Evolutionary conservation across 2,329 filamentous ascomycete species (phyloP).

Genomic region (Penicillium sp.): DNA sequence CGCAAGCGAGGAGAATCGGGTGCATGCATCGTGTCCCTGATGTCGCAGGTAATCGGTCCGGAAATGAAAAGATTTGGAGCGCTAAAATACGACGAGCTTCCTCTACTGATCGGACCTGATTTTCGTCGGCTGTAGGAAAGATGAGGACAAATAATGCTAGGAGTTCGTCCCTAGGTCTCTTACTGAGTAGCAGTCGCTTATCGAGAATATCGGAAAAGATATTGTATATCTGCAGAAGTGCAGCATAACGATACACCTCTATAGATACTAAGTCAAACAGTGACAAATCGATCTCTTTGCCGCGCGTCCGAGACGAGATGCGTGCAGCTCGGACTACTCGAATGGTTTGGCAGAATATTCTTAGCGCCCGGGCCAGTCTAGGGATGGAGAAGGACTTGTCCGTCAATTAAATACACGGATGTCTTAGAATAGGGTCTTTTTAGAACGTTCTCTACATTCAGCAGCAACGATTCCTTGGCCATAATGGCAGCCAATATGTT

Average conservation of each 20-base stretch:
- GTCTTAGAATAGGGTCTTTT: conserved; percentile 15
- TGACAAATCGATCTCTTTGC: conserved; percentile 8
- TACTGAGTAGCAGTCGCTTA: conserved; percentile 12
- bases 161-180: conserved; percentile 5
- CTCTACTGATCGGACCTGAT: conserved; percentile 9
- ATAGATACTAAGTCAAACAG: conserved; percentile 18
- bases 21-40: conserved; percentile 24
- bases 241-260: conserved; percentile 22
- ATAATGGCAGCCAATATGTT: conserved; percentile 24
- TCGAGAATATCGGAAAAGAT: conserved; percentile 22
- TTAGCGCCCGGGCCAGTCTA: conserved; percentile 23
- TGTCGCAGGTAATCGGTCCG: conserved; percentile 21
- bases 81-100: conserved; percentile 19
- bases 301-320: conserved; percentile 13
- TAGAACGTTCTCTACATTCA: conserved; percentile 14
- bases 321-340: conserved; percentile 16
- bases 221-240: conserved; percentile 23
- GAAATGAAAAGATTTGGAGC: conserved; percentile 21
- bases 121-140: conserved; percentile 2
- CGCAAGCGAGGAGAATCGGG: conserved; percentile 19
- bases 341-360: conserved; percentile 19
- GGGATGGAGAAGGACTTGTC: conserved; percentile 20
- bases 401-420: conserved; percentile 22
- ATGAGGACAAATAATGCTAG: conserved; percentile 18
- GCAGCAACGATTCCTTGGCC: conserved; percentile 19